phyloP scores from a whole-genome alignment of 345 rosid genomes.

The Bretschneidera sinensis region DNA sequence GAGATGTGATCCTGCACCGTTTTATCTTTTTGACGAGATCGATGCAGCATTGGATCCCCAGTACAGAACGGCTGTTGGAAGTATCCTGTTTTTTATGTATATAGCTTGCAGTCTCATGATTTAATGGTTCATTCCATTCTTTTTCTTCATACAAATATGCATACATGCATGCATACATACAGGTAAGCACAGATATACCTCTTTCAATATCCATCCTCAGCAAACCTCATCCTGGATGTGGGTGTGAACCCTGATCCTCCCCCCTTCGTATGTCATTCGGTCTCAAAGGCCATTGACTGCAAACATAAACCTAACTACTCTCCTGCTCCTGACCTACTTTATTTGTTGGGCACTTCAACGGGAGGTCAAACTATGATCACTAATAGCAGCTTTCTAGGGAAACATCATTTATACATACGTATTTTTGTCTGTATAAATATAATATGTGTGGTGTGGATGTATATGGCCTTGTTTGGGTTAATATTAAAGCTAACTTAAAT shows the following conservation, averaged over 20 bases:
- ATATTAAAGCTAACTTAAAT: too few species aligned
- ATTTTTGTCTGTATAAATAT: too few species aligned
- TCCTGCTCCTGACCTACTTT: too few species aligned
- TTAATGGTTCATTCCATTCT: neutral
- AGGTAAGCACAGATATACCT: neutral
- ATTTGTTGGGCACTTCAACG: too few species aligned
- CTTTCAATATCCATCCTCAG: neutral
- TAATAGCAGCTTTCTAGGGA: too few species aligned
- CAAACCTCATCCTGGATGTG: neutral
- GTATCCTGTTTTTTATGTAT: slow-evolving; percentile 47
- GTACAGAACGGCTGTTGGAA: slow-evolving; percentile 91
- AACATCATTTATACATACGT: too few species aligned
- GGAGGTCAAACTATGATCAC: too few species aligned
- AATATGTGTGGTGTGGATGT: too few species aligned
- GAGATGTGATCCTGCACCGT: slow-evolving; percentile 94
- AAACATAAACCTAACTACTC: too few species aligned
- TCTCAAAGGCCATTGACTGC: too few species aligned
- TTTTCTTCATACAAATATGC: too few species aligned
- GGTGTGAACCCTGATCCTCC: neutral
- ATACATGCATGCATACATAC: neutral
- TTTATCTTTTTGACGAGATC: slow-evolving; percentile 93
- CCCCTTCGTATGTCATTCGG: neutral
- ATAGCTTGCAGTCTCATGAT: neutral
- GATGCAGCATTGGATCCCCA: slow-evolving; percentile 98
- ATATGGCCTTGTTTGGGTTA: too few species aligned